Evolutionary conservation across 345 rosid genomes (phyloP).

Genomic region (Eutrema yunnanense): DNA sequence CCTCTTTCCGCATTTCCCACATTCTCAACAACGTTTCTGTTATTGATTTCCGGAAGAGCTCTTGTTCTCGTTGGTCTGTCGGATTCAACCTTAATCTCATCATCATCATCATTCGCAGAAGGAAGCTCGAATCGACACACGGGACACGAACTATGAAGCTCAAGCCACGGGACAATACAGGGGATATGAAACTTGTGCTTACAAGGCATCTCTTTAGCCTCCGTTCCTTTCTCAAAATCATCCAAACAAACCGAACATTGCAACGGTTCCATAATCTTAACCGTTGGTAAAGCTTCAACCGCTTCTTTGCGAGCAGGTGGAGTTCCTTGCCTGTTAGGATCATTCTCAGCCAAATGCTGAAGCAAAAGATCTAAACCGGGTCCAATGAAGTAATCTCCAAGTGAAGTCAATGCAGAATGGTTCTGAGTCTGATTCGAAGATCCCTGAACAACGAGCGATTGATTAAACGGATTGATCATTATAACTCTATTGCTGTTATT

Average conservation of each 20-base stretch:
- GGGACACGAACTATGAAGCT: conserved; percentile 88
- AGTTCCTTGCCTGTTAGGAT: conserved; percentile 77
- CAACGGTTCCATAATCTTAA: conserved; percentile 42
- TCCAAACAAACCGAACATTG: conserved; percentile 89
- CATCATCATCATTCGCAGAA: conserved; percentile 39
- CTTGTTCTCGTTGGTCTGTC: conserved; percentile 19
- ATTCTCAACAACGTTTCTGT: conserved; percentile 14
- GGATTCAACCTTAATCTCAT: conserved; percentile 53
- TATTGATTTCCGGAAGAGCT: not conserved
- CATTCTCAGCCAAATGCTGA: conserved; percentile 90
- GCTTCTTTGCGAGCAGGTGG: conserved; percentile 90
- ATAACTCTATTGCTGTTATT: conserved; percentile 38
- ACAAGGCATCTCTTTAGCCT: conserved; percentile 89
- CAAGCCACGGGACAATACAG: conserved; percentile 84
- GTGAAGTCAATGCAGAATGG: conserved; percentile 45
- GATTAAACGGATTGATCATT: conserved; percentile 59
- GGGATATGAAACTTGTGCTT: conserved; percentile 77
- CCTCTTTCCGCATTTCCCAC: conserved; percentile 36
- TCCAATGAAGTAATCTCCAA: conserved; percentile 79
- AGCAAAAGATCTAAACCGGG: conserved; percentile 77
- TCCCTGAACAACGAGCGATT: conserved; percentile 37
- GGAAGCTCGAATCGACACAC: conserved; percentile 82
- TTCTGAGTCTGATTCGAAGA: conserved; percentile 33
- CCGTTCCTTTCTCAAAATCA: conserved; percentile 57
- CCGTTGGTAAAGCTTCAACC: conserved; percentile 63